These are phyloP conservation scores for Quercus mongolica DNA, from an alignment of 306 rosid genomes.

Conservation along the genomic window DNA sequence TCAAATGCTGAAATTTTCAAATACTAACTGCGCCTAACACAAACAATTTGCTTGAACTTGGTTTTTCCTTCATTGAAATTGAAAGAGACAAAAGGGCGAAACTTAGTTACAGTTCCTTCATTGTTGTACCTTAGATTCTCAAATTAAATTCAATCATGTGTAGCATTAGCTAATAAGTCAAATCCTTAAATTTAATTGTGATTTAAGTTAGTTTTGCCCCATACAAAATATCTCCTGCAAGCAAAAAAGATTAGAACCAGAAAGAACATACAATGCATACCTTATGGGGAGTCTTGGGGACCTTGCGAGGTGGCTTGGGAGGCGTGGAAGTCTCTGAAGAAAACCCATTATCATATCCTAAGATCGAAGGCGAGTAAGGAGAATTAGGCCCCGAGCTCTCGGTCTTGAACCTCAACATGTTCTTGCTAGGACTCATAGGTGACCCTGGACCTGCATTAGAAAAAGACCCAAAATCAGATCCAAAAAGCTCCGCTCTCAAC, in stretches of 20 bases:
- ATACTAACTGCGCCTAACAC: neutral
- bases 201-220: too few species aligned
- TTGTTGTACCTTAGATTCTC: neutral
- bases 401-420: constrained; percentile 87
- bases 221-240: neutral
- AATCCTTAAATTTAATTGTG: too few species aligned
- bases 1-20: neutral
- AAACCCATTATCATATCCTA: constrained; percentile 48
- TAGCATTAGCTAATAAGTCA: too few species aligned
- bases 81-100: neutral
- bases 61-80: neutral
- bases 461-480: constrained; percentile 84
- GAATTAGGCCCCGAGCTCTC: constrained; percentile 71
- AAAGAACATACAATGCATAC: constrained; percentile 33
- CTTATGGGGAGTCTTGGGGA: constrained; percentile 97
- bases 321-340: constrained; percentile 65
- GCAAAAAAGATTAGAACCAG: neutral
- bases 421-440: constrained; percentile 85
- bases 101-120: too few species aligned
- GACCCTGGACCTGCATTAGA: constrained; percentile 64
- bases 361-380: constrained; percentile 73
- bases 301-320: constrained; percentile 94
- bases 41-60: neutral
- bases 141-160: too few species aligned
- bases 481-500: constrained; percentile 81